Evolutionary conservation across 2,329 filamentous ascomycete genomes (phyloP).

Genomic region (Cladophialophora chaetospira): DNA sequence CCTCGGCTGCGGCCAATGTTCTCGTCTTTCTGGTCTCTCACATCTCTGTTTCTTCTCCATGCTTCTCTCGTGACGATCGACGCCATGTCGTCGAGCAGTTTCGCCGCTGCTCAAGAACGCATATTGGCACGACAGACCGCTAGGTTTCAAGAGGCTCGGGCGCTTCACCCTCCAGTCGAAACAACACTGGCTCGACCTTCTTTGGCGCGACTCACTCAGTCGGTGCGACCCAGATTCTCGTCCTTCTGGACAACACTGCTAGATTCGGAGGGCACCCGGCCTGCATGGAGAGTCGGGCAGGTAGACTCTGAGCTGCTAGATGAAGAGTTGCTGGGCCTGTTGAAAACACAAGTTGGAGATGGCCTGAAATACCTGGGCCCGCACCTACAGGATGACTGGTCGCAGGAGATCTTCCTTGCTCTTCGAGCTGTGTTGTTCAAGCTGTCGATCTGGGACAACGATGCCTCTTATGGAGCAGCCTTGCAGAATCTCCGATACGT

Average conservation of each 20-base stretch:
- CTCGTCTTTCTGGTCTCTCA: neutral
- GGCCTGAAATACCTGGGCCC: conserved; percentile 81
- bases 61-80: conserved; percentile 12
- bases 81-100: conserved; percentile 65
- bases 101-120: conserved; percentile 85
- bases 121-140: conserved; percentile 77
- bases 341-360: conserved; percentile 83
- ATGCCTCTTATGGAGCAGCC: conserved; percentile 90
- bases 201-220: conserved; percentile 61
- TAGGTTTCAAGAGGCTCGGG: conserved; percentile 66
- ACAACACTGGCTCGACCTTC: conserved; percentile 56
- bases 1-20: conserved; percentile 2
- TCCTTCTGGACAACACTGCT: conserved; percentile 69
- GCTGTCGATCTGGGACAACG: conserved; percentile 92
- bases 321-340: conserved; percentile 82
- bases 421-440: conserved; percentile 86
- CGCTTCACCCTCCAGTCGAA: conserved; percentile 37
- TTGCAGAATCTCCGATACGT: conserved; percentile 89
- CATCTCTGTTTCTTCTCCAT: neutral
- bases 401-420: conserved; percentile 76
- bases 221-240: conserved; percentile 56
- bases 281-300: conserved; percentile 90
- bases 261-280: conserved; percentile 75
- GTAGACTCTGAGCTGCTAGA: conserved; percentile 94
- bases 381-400: conserved; percentile 82